phyloP scores from a whole-genome alignment of 1,139 yeast species.

The Zygotorulaspora mrakii region DNA sequence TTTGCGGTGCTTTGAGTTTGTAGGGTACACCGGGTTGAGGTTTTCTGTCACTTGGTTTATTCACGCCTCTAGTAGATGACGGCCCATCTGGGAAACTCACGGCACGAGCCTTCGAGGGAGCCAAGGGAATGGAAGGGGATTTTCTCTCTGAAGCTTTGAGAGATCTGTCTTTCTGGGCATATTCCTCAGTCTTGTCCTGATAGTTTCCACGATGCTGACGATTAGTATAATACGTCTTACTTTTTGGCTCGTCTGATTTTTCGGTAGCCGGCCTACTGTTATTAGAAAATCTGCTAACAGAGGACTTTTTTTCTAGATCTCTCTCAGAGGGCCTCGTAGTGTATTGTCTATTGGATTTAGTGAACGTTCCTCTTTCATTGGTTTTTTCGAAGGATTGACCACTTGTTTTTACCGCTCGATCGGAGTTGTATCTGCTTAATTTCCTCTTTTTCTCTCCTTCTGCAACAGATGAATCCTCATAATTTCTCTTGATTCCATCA shows the following conservation, averaged over 20 bases:
- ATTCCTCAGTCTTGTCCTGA: constrained; percentile 5
- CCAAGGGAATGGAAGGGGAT: constrained; percentile 5
- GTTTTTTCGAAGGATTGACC: no score
- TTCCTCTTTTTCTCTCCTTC: constrained; percentile 8
- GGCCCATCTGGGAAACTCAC: constrained; percentile 12
- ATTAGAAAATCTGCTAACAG: constrained; percentile 1
- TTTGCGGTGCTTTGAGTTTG: neutral
- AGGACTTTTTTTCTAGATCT: constrained; percentile 6
- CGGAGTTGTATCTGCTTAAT: constrained; percentile 12
- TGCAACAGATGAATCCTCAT: constrained; percentile 11
- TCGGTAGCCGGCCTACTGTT: neutral
- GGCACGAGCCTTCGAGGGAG: constrained; percentile 13
- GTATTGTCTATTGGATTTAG: constrained; percentile 1
- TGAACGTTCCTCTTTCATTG: no score
- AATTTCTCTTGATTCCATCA: constrained; percentile 9
- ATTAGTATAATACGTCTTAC: constrained; percentile 7
- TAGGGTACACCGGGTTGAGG: neutral
- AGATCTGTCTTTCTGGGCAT: constrained; percentile 6
- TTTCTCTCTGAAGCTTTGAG: constrained; percentile 10
- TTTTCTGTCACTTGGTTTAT: constrained; percentile 5
- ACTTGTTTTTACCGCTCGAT: neutral
- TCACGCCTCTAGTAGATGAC: constrained; percentile 7
- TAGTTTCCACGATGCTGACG: constrained; percentile 8
- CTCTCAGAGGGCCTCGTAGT: constrained; percentile 1
- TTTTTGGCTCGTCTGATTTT: neutral